Base-by-base conservation (phyloP, 306 rosid species). In the Crotalaria pallida region DNA sequence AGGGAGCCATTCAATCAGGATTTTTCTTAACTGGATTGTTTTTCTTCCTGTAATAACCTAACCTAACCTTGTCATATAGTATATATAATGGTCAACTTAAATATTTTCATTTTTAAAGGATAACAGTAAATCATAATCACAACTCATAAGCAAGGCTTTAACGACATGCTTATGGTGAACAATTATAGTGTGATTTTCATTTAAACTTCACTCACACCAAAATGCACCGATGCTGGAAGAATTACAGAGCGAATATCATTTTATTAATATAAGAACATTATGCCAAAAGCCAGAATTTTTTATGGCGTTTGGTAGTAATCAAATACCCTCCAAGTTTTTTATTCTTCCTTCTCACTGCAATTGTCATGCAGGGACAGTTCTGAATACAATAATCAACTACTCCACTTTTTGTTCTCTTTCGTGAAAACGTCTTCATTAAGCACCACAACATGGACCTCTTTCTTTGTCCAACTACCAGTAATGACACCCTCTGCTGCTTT, bases 241-340 rank as follows among this genome's bases (percentile, higher is more conserved):
- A n/a, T n/a, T n/a, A 44, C 58, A 43, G 23, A 27, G 2, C 34
- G 6, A 44, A 18, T 16, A 29, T n/a, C 51, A 64, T 17, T 69
- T 26, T 22, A 56, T 49, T 21, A 57, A 10, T 16, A 34, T 12
- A 34, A 1, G 22, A 13, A 29, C 1, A 67, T 70, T 71, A 90
- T 82, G 99, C 99, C 68, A 94, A 83, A 80, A 91, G 99, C 99
- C 99, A 94, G 62, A 91, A 94, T 0, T 87, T 86, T 62, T 89
- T 94, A 66, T 94, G 96, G 48, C 88, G 88, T 80, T 87, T 91
- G 60, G 99, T 95, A 27, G 96, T 91, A 78, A 95, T 95, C 84
- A 87, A 80, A 78, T 87, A 91, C 5, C 99, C 99, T 40, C 97
- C 97, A 58, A 78, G 79, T 65, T 82, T 82, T 65, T 66, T 86